Evolutionary conservation across 176 grass and related monocot genomes (phyloP).

Genomic region (Pharus latifolius): DNA sequence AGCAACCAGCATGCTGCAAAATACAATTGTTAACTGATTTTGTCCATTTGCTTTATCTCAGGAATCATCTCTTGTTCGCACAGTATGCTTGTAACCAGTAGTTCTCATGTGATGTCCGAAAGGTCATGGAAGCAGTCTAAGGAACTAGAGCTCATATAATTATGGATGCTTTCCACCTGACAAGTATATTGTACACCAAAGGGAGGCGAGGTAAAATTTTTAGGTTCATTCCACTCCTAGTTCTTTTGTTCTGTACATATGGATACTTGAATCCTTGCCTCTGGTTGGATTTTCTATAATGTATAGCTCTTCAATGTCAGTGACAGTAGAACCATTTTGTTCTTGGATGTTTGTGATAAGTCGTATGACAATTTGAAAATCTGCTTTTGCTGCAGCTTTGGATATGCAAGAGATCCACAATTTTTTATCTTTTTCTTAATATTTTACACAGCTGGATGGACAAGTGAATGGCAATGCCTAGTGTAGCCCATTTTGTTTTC

Average conservation of each 20-base stretch:
- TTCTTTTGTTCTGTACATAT: neutral
- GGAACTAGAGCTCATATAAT: neutral
- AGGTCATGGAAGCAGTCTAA: neutral
- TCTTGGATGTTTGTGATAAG: no score
- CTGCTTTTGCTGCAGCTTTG: no score
- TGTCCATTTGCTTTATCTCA: neutral
- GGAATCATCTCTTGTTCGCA: neutral
- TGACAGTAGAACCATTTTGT: neutral
- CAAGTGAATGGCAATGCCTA: no score
- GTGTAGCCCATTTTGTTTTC: no score
- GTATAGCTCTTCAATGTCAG: neutral
- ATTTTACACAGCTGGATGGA: no score
- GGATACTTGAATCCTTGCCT: neutral
- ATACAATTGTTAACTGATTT: neutral
- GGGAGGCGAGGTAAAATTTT: neutral
- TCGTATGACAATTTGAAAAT: no score
- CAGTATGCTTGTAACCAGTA: neutral
- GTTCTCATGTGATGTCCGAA: neutral
- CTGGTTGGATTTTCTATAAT: neutral
- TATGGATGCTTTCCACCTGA: neutral
- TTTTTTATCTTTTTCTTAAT: no score
- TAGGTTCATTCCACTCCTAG: neutral
- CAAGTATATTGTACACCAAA: constrained; percentile 10
- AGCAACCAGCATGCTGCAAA: neutral
- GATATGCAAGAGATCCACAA: no score